Percentiles rank a stretch among this genome's conserved stretches.
These are phyloP conservation scores for Panicum virgatum DNA, from an alignment of 202 grass and related monocot genomes.

Conservation along the genomic window DNA sequence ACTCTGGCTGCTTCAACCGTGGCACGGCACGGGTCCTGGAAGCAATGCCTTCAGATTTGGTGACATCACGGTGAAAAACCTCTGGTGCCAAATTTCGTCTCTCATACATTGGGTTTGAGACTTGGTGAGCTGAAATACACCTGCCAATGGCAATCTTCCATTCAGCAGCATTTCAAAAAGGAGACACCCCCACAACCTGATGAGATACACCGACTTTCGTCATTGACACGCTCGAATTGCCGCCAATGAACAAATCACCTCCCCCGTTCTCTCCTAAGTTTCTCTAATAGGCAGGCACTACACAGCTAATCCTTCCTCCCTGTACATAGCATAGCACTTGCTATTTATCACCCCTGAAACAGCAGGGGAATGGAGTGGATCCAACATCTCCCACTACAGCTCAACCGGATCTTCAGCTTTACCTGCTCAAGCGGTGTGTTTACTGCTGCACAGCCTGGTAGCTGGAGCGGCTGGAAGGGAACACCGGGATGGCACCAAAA, in stretches of 20 bases:
- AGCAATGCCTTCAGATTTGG: background rate
- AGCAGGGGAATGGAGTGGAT: background rate
- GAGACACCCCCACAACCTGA: background rate
- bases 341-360: background rate
- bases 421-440: background rate
- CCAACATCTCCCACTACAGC: background rate
- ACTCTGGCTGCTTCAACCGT: background rate
- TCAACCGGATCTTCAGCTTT: background rate
- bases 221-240: background rate
- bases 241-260: constrained; percentile 39
- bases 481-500: constrained; percentile 69
- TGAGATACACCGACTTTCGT: background rate
- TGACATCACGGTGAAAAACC: background rate
- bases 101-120: background rate
- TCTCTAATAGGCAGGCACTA: constrained; percentile 32
- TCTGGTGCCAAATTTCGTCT: background rate
- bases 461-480: constrained; percentile 76
- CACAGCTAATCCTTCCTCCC: constrained; percentile 31
- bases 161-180: constrained; percentile 1
- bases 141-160: background rate
- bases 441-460: constrained; percentile 46
- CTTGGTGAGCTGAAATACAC: background rate
- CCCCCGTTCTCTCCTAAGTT: background rate
- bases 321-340: constrained; percentile 50
- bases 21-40: background rate